Base-by-base conservation (phyloP, 2,329 filamentous ascomycete genomes). In the Stagonosporopsis rhizophila region DNA sequence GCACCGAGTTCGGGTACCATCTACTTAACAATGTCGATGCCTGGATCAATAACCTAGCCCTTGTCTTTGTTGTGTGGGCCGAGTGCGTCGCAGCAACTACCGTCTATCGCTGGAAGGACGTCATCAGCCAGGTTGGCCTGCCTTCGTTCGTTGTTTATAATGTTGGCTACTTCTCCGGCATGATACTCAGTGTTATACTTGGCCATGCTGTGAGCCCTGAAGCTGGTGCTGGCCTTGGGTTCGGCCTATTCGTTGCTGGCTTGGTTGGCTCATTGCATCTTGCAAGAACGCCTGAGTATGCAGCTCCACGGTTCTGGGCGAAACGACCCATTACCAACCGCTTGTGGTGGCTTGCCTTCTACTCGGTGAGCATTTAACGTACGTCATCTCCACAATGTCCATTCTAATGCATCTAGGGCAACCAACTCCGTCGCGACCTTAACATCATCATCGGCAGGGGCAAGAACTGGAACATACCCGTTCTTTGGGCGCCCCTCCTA, bases 1-100 rank as follows among this genome's bases (percentile, higher is more conserved):
- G 82, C 66, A 83, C 82, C 0, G 74, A 83, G 47, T 83, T 84
- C 30, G 82, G 82, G 4, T 83, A 79, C 60, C 80, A 81, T 48
- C 75, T 84, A 0, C 74, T 85, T 1, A 77, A 79, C n/a, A 82
- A 80, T 2, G 75, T 42, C 17, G 83, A 85, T 45, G 70, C 77
- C 1, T 84, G 81, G 80, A 77, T 81, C 52, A 85, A 82, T 62
- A 80, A 83, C 60, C 73, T 82, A 11, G 73, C 77, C n/a, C 62
- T 84, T 6, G 40, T 42, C 4, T 30, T 42, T n/a, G 77, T 85
- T 48, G 75, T 85, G 48, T 77, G 81, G 74, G 57, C 80, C 58
- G 68, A 85, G 73, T 72, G 81, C 67, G 74, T 83, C 53, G 75
- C 77, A 8, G 77, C 81, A 0, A 85, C 79, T 1, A 82, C 75